A percentile compares a stretch with the other conserved stretches of the same genome.
Evolutionary conservation across 2,329 filamentous ascomycete genomes (phyloP).

Genomic region (Neoascochyta sp.): DNA sequence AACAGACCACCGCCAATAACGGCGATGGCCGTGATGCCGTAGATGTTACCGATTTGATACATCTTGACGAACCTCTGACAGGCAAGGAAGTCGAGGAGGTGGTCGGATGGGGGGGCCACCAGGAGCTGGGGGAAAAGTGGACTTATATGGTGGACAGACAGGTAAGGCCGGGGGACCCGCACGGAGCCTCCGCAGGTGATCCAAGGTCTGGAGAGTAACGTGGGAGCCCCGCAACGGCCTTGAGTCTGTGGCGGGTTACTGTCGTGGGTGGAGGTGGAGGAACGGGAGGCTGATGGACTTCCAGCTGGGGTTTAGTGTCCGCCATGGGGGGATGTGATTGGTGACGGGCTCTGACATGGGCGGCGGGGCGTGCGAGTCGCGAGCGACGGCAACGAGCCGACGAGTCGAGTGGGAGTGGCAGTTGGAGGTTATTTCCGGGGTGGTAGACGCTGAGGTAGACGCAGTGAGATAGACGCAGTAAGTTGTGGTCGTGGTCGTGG

Average conservation of each 20-base stretch:
- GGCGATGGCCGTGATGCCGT: slow-evolving; percentile 56
- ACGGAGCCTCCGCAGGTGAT: slow-evolving; percentile 5
- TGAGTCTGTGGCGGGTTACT: slow-evolving; percentile 11
- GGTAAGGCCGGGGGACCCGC: slow-evolving; percentile 1
- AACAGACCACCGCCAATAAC: slow-evolving; percentile 67
- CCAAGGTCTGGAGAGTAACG: slow-evolving; percentile 9
- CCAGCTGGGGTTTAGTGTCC: slow-evolving; percentile 17
- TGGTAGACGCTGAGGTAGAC: too few species aligned
- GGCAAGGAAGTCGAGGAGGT: slow-evolving; percentile 4
- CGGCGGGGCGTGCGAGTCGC: slow-evolving; percentile 13
- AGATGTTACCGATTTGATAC: slow-evolving; percentile 53
- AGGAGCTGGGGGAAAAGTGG: slow-evolving; percentile 4
- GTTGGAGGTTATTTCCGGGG: too few species aligned
- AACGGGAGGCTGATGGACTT: slow-evolving; percentile 14
- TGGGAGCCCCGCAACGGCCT: slow-evolving; percentile 17
- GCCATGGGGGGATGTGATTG: slow-evolving; percentile 11
- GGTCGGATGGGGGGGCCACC: slow-evolving; percentile 4
- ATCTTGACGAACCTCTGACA: slow-evolving; percentile 13
- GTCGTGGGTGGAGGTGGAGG: slow-evolving; percentile 4
- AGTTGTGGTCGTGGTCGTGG: too few species aligned
- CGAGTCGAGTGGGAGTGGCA: too few species aligned
- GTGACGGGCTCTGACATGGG: slow-evolving; percentile 19
- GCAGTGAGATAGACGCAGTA: too few species aligned
- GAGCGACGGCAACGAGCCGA: slow-evolving; percentile 3
- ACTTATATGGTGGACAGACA: slow-evolving; percentile 11